These are phyloP conservation scores for Metschnikowia rubicola DNA, from an alignment of 805 yeast species.

Conservation along the genomic window DNA sequence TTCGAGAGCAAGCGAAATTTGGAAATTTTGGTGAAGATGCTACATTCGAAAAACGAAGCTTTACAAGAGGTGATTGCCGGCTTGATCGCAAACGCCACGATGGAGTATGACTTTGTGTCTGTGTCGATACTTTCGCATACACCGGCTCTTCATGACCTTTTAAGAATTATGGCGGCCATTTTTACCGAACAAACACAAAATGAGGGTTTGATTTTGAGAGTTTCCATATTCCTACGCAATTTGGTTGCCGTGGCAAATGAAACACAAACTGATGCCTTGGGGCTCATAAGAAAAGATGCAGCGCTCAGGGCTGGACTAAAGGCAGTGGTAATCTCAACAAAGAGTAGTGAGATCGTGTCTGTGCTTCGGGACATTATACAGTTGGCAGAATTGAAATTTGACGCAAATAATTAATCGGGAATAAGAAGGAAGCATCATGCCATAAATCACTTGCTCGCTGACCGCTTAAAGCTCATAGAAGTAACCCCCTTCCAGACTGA, in stretches of 20 bases:
- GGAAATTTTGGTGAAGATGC: constrained; percentile 28
- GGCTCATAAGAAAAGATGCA: neutral
- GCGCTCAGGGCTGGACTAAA: constrained; percentile 6
- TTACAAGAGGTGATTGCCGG: constrained; percentile 32
- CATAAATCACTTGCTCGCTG: too few species aligned
- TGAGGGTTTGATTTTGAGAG: constrained; percentile 28
- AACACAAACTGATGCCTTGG: neutral
- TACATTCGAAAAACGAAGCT: constrained; percentile 29
- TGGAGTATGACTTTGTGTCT: constrained; percentile 36
- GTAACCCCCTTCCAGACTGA: too few species aligned
- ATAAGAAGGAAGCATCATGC: neutral
- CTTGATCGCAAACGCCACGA: constrained; percentile 38
- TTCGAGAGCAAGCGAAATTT: constrained; percentile 36
- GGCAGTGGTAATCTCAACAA: neutral
- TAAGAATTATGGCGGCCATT: constrained; percentile 20
- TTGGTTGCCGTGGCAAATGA: constrained; percentile 1
- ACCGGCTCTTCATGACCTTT: constrained; percentile 16
- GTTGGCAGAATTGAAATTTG: constrained; percentile 6
- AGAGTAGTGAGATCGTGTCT: constrained; percentile 4
- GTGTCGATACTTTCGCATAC: constrained; percentile 21
- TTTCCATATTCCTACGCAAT: constrained; percentile 15
- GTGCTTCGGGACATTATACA: constrained; percentile 15
- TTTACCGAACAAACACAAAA: constrained; percentile 23
- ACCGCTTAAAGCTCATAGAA: too few species aligned
- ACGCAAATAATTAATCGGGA: neutral